Conservation (phyloP, 805 yeast genomes). For the Ascoidea tarda region DNA sequence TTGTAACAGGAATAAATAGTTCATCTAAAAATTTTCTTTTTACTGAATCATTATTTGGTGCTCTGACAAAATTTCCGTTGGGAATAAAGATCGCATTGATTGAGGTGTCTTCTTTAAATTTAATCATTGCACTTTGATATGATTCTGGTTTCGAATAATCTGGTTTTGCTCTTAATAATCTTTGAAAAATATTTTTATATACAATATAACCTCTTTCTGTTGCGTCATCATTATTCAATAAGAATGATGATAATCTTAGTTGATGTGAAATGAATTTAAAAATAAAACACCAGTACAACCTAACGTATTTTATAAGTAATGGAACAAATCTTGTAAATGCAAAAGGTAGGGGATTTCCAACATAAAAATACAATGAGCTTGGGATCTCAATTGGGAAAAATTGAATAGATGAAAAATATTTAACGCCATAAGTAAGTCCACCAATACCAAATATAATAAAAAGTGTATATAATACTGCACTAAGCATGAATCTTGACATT, state of each 20-base stretch:
- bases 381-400: conserved; percentile 12
- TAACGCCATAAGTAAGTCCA: conserved; percentile 34
- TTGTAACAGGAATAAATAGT: conserved; percentile 73
- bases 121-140: conserved; percentile 25
- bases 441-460: conserved; percentile 72
- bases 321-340: conserved; percentile 4
- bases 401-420: conserved; percentile 18
- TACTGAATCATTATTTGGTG: conserved; percentile 72
- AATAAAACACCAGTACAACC: conserved; percentile 46
- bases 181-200: conserved; percentile 35
- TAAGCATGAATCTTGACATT: conserved; percentile 53
- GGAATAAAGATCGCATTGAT: conserved; percentile 53
- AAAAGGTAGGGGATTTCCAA: conserved; percentile 3
- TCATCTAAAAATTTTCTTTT: conserved; percentile 48
- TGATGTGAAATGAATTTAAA: conserved; percentile 40
- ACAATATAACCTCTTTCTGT: conserved; percentile 58
- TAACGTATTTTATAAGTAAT: conserved; percentile 21
- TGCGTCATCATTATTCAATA: conserved; percentile 45
- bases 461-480: conserved; percentile 60
- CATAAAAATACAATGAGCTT: conserved; percentile 2
- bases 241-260: conserved; percentile 71
- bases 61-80: conserved; percentile 73
- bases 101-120: conserved; percentile 27
- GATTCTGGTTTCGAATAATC: conserved; percentile 48
- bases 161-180: conserved; percentile 30